These are phyloP conservation scores for Eremochloa ophiuroides DNA, from an alignment of 176 grass and related monocot species.

Conservation along the genomic window DNA sequence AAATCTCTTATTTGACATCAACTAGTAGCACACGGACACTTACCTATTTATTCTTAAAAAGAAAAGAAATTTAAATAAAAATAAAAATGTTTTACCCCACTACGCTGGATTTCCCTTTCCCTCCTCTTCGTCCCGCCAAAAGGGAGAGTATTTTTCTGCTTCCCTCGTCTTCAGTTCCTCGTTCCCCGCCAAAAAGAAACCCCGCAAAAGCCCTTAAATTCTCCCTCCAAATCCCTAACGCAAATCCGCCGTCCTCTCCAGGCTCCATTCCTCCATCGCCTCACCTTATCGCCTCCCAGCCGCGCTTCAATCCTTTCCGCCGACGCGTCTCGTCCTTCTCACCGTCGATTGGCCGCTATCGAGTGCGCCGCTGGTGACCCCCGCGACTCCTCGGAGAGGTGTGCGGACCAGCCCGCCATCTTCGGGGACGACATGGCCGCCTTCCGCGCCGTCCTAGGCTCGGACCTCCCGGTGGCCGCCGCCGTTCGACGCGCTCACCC, in stretches of 20 bases:
- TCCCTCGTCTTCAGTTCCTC: background rate
- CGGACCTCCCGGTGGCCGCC: conserved; percentile 6
- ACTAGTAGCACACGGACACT: too few relatives aligned
- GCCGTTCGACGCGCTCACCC: conserved; percentile 40
- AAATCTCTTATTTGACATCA: too few relatives aligned
- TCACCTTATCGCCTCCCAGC: background rate
- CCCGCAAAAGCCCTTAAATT: background rate
- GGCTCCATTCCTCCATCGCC: background rate
- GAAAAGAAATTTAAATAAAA: too few relatives aligned
- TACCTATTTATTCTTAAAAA: too few relatives aligned
- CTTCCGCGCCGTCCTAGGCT: conserved; percentile 41
- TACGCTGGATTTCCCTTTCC: background rate
- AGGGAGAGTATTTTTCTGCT: background rate
- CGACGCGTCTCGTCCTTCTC: background rate
- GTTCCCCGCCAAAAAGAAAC: background rate
- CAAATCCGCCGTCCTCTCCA: background rate
- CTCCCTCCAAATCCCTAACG: background rate
- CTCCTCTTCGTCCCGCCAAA: background rate
- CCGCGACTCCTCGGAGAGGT: background rate
- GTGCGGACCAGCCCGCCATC: conserved; percentile 1
- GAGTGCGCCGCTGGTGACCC: background rate
- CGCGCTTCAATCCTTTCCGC: background rate
- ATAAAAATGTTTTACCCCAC: background rate
- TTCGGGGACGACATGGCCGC: conserved; percentile 29
- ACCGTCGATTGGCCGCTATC: background rate